A percentile compares a stretch with the other conserved stretches of the same genome.
These are phyloP conservation scores for Usnea hakonensis DNA, from an alignment of 495 filamentous ascomycete genomes.

Conservation along the genomic window DNA sequence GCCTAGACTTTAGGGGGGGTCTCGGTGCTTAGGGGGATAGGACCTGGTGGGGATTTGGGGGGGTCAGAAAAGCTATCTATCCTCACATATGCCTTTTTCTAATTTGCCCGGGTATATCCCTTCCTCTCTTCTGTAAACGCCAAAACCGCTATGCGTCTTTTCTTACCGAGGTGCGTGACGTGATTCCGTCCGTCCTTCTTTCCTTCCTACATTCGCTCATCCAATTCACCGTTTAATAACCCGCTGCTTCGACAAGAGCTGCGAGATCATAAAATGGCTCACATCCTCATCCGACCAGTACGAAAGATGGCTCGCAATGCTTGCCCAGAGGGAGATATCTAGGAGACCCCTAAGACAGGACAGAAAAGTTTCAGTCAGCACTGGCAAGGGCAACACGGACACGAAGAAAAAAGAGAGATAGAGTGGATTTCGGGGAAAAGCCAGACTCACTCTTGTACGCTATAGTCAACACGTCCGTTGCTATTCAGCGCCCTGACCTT, in stretches of 20 bases:
- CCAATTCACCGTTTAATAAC: slow-evolving; percentile 26
- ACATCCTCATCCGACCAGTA: slow-evolving; percentile 98
- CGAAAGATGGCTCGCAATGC: slow-evolving; percentile 66
- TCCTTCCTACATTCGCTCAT: no score
- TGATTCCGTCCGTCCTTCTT: no score
- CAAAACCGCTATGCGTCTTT: no score
- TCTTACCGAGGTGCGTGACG: background rate
- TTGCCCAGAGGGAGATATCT: slow-evolving; percentile 62
- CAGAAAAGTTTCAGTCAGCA: background rate
- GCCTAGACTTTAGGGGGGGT: no score
- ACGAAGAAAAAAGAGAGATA: background rate
- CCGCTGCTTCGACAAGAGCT: slow-evolving; percentile 58
- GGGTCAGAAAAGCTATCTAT: no score
- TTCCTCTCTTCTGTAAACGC: no score
- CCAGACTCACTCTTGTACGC: slow-evolving; percentile 90
- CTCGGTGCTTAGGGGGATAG: no score
- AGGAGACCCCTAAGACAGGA: slow-evolving; percentile 52
- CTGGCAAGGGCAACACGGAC: no score
- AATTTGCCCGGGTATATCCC: background rate
- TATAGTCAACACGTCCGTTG: slow-evolving; percentile 89
- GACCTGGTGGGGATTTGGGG: no score
- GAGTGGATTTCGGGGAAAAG: no score
- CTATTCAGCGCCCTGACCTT: slow-evolving; percentile 80
- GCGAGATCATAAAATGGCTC: slow-evolving; percentile 78
- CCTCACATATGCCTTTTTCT: no score